These are phyloP conservation scores for Chimonanthus salicifolius DNA, from an alignment of 164 flowering plant species.

Conservation along the genomic window DNA sequence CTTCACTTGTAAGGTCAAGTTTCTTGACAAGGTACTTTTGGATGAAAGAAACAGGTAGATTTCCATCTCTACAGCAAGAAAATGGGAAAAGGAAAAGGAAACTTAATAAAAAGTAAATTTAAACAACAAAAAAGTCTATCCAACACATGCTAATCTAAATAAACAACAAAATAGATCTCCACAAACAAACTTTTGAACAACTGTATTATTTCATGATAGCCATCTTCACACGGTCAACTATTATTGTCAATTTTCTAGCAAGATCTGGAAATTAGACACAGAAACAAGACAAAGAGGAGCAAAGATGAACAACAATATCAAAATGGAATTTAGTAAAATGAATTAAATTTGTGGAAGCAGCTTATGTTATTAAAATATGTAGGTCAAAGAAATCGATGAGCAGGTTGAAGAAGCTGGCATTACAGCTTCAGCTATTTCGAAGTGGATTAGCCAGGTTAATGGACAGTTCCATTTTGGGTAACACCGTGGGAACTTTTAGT, in stretches of 20 bases:
- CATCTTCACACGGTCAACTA: background rate
- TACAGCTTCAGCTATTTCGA: background rate
- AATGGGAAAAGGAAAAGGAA: background rate
- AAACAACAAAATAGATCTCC: background rate
- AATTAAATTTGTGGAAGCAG: background rate
- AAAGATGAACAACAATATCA: background rate
- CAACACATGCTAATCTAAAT: background rate
- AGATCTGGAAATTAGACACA: background rate
- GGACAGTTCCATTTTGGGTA: background rate
- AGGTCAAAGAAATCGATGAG: background rate
- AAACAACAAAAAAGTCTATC: background rate
- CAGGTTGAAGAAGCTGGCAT: background rate
- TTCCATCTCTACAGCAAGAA: slow-evolving; percentile 62
- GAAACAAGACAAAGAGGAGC: background rate
- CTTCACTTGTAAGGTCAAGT: slow-evolving; percentile 71
- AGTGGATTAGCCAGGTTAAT: background rate
- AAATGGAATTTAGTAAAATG: background rate
- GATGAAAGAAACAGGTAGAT: slow-evolving; percentile 61
- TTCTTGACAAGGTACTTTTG: slow-evolving; percentile 78
- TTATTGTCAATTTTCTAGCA: background rate
- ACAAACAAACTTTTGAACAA: background rate
- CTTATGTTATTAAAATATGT: background rate
- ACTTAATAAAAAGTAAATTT: too few species aligned
- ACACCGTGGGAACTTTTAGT: too few species aligned
- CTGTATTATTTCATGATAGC: background rate